Evolutionary conservation across 345 rosid species (phyloP).

Genomic region (Melaleuca quinquenervia): DNA sequence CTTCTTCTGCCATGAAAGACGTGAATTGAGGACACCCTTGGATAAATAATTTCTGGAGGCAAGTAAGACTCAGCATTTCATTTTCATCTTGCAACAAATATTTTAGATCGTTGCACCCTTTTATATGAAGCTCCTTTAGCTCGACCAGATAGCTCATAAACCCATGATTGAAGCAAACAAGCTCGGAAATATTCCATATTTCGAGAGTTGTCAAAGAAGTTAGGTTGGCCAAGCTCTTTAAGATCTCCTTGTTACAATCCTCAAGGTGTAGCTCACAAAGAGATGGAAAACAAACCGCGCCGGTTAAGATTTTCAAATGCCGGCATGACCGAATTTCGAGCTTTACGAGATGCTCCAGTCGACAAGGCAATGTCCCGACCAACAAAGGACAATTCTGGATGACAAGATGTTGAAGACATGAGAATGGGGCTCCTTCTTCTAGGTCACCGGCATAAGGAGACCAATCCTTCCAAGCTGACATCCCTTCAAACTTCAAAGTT

Average conservation of each 20-base stretch:
- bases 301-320: neutral
- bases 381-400: neutral
- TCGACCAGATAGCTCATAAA: neutral
- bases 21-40: neutral
- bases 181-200: neutral
- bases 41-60: neutral
- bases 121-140: neutral
- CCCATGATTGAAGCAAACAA: neutral
- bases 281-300: neutral
- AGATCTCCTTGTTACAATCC: neutral
- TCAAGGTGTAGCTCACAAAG: neutral
- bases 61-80: neutral
- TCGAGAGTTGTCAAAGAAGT: neutral
- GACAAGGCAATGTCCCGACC: neutral
- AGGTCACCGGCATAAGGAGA: rapidly evolving
- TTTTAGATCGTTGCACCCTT: neutral
- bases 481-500: neutral
- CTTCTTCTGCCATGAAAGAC: neutral
- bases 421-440: neutral
- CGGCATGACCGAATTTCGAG: neutral
- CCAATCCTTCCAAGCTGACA: neutral
- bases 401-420: neutral
- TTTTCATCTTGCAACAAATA: neutral
- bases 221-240: neutral
- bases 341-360: neutral